phyloP scores from a whole-genome alignment of 106 monocot genomes.

The Triglochin maritima region DNA sequence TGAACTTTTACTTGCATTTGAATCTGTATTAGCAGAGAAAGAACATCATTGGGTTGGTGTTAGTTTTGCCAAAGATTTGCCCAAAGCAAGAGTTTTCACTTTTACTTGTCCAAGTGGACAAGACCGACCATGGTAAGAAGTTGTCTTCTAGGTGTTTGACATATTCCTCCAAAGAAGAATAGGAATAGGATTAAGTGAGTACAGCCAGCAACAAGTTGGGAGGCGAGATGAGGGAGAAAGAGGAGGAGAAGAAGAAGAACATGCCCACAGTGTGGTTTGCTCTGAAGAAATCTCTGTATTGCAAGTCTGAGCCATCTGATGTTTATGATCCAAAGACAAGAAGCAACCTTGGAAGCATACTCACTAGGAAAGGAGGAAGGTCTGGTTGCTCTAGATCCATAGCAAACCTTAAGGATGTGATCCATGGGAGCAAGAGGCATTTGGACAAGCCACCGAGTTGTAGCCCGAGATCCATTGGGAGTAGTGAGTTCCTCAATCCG shows the following conservation, averaged over 20 bases:
- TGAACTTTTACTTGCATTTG: background rate
- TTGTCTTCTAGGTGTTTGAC: background rate
- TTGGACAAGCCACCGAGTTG: conserved; percentile 22
- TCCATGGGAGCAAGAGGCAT: conserved; percentile 32
- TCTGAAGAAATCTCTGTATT: conserved; percentile 81
- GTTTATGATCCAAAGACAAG: conserved; percentile 55
- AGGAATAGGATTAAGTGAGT: background rate
- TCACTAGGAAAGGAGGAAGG: conserved; percentile 14
- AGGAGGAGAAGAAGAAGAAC: conserved; percentile 19
- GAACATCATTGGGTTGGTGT: background rate
- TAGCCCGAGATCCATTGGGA: conserved; percentile 27
- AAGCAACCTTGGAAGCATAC: conserved; percentile 13
- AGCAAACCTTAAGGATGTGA: conserved; percentile 29
- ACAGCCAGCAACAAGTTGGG: background rate
- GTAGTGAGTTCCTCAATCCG: conserved; percentile 32
- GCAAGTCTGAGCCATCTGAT: conserved; percentile 80
- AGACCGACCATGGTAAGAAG: background rate
- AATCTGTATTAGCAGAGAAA: background rate
- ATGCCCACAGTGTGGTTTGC: conserved; percentile 76
- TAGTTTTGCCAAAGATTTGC: background rate
- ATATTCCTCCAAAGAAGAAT: background rate
- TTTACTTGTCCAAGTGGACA: no score
- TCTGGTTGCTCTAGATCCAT: conserved; percentile 30
- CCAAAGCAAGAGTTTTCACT: background rate
- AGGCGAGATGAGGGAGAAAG: conserved; percentile 12